Conservation (phyloP, 2,329 filamentous ascomycete species). For the Ampelomyces quisqualis region DNA sequence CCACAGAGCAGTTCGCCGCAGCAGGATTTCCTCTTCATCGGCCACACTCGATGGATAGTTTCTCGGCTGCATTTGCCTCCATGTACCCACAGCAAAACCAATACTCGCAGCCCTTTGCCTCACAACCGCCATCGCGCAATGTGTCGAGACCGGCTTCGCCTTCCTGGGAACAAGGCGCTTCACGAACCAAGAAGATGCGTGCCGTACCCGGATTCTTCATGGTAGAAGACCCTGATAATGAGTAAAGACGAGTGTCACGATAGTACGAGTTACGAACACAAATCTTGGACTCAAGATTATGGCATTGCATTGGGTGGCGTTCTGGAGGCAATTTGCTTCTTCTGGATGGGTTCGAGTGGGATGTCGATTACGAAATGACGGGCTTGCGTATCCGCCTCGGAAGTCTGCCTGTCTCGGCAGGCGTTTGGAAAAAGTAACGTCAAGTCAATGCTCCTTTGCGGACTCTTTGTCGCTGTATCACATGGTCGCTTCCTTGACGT, state of each 20-base stretch:
- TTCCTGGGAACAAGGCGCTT: slow-evolving; percentile 30
- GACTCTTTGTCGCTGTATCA: not conserved
- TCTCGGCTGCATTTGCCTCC: slow-evolving; percentile 12
- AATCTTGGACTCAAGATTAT: slow-evolving; percentile 8
- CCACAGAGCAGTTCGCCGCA: slow-evolving; percentile 17
- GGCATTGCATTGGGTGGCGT: slow-evolving; percentile 19
- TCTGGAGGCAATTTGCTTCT: slow-evolving; percentile 5
- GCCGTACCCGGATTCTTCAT: slow-evolving; percentile 20
- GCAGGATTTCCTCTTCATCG: slow-evolving; percentile 23
- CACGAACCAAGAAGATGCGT: slow-evolving; percentile 25
- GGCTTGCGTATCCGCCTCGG: not conserved
- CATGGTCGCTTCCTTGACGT: not conserved
- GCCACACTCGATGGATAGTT: slow-evolving; percentile 30
- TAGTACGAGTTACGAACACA: slow-evolving; percentile 21
- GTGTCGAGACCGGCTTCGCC: slow-evolving; percentile 31
- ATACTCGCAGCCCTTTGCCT: slow-evolving; percentile 28
- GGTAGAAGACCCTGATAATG: slow-evolving; percentile 17
- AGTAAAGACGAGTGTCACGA: slow-evolving; percentile 14
- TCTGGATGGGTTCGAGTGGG: not conserved
- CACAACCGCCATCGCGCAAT: slow-evolving; percentile 28
- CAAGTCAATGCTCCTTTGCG: not conserved
- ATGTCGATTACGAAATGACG: too few species aligned
- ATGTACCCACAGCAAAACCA: slow-evolving; percentile 20
- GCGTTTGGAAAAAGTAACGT: slow-evolving; percentile 1
- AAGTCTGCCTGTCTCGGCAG: not conserved